Conservation (phyloP, 805 yeast species). For the Candida namnaoensis region DNA sequence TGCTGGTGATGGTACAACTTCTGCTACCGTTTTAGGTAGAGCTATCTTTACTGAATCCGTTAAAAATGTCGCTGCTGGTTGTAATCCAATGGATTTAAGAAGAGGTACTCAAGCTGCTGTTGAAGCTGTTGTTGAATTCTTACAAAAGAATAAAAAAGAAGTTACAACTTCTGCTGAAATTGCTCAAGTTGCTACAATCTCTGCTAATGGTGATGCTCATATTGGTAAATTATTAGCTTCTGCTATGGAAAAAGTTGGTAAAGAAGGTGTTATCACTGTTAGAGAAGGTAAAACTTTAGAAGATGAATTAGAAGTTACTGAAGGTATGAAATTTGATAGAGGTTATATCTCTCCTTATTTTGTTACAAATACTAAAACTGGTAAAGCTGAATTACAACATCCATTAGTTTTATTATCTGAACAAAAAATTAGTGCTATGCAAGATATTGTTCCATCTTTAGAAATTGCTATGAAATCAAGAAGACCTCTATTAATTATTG, state of each 20-base stretch:
- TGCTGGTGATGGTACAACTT: constrained; percentile 98
- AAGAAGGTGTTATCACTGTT: constrained; percentile 97
- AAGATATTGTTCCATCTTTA: constrained; percentile 86
- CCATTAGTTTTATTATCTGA: constrained; percentile 84
- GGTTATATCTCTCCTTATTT: constrained; percentile 96
- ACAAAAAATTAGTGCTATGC: constrained; percentile 84
- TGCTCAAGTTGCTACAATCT: constrained; percentile 96
- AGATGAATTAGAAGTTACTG: constrained; percentile 93
- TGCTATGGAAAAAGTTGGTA: constrained; percentile 98
- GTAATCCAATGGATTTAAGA: constrained; percentile 98
- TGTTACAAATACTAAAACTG: constrained; percentile 85
- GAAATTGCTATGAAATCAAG: constrained; percentile 89
- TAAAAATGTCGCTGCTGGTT: constrained; percentile 96
- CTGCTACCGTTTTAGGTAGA: constrained; percentile 94
- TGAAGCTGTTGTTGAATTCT: constrained; percentile 79
- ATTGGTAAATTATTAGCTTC: constrained; percentile 86
- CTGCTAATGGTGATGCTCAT: constrained; percentile 93
- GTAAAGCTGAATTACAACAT: constrained; percentile 92
- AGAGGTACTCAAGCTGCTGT: constrained; percentile 97
- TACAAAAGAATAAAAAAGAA: constrained; percentile 82
- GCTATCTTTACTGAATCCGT: constrained; percentile 92
- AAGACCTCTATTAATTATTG: constrained; percentile 87
- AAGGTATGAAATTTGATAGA: constrained; percentile 98
- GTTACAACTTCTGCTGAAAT: constrained; percentile 91
- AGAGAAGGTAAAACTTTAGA: constrained; percentile 96